Evolutionary conservation across 2,329 filamentous ascomycete species (phyloP).

Genomic region (Alternaria sp.): DNA sequence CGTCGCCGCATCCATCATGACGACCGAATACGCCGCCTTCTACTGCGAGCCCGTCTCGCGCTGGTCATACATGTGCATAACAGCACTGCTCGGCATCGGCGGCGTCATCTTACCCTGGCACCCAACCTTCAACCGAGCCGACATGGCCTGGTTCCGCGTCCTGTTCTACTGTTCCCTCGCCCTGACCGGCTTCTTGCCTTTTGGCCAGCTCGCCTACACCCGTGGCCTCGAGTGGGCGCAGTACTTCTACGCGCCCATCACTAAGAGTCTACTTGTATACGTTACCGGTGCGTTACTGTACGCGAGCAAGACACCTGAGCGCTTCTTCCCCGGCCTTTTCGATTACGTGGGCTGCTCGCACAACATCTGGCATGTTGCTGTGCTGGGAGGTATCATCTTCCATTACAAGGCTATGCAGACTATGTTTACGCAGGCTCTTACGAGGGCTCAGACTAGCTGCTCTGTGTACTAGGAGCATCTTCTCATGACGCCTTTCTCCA

Average conservation of each 20-base stretch:
- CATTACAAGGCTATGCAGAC: conserved; percentile 96
- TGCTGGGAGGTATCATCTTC: conserved; percentile 94
- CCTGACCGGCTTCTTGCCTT: conserved; percentile 85
- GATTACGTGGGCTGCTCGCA: conserved; percentile 96
- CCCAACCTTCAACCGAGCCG: conserved; percentile 86
- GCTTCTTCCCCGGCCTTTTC: conserved; percentile 90
- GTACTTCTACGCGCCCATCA: conserved; percentile 86
- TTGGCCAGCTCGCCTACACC: conserved; percentile 80
- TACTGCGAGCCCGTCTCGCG: conserved; percentile 93
- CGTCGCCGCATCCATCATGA: conserved; percentile 95
- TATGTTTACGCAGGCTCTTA: conserved; percentile 72
- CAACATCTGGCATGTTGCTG: conserved; percentile 96
- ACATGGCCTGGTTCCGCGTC: conserved; percentile 93
- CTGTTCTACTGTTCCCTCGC: conserved; percentile 89
- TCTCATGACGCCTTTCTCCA: background rate
- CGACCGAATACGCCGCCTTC: conserved; percentile 97
- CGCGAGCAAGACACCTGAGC: conserved; percentile 88
- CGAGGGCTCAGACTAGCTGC: conserved; percentile 42
- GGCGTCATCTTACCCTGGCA: conserved; percentile 96
- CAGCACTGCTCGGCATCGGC: conserved; percentile 78
- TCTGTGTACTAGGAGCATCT: conserved; percentile 32
- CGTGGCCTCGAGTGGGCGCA: conserved; percentile 81
- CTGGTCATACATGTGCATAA: conserved; percentile 83
- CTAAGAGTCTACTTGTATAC: conserved; percentile 87
- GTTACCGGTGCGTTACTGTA: conserved; percentile 84